Base-by-base conservation (phyloP, 2,329 filamentous ascomycete species). In the Ceratocystiopsis sp. region DNA sequence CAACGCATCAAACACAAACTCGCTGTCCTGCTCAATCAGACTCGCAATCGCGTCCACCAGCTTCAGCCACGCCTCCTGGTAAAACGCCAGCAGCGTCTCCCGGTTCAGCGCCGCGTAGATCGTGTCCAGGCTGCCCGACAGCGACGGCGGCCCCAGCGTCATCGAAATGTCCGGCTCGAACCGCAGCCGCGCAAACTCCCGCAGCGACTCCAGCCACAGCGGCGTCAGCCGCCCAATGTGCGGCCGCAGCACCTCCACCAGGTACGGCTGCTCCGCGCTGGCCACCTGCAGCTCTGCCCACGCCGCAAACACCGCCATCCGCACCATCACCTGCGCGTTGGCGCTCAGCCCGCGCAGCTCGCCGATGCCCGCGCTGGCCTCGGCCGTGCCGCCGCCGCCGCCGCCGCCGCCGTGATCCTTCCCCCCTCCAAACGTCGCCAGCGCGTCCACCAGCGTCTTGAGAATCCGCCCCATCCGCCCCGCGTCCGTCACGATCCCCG, bases 391-490 rank as follows among this genome's bases (percentile, higher is more conserved):
- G 37, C 80, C 81, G 53, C 93, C 21, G 21, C 21, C 21, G 4
- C 83, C 1, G 74, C 69, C 48, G 93, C 84, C 38, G 72, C 77
- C 2, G 84, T 84, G n/a, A n/a, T n/a, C n/a, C n/a, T n/a, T n/a
- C n/a, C n/a, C n/a, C n/a, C n/a, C n/a, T n/a, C n/a, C n/a, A 55
- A 96, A 94, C 59, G 89, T 94, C 54, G 96, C 89, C 1, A 98
- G 69, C 0, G 87, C 87, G 37, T 80, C 80, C 7, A 95, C 84
- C 2, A 98, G 70, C 1, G 93, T 81, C 63, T 95, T 96, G 45
- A 98, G 71, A 42, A 98, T 98, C 45, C 91, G 80, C 18, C 91
- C 91, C 91, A 98, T 98, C n/a, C 91, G 78, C 52, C 98, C 93
- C 10, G 96, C 78, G 59, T 96, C 91, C 0, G 86, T 95, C 10